A percentile compares a stretch with the other conserved stretches of the same genome.
Conservation (phyloP, 1,284 basidiomycete genomes). For the Cystobasidiaceae sp. region DNA sequence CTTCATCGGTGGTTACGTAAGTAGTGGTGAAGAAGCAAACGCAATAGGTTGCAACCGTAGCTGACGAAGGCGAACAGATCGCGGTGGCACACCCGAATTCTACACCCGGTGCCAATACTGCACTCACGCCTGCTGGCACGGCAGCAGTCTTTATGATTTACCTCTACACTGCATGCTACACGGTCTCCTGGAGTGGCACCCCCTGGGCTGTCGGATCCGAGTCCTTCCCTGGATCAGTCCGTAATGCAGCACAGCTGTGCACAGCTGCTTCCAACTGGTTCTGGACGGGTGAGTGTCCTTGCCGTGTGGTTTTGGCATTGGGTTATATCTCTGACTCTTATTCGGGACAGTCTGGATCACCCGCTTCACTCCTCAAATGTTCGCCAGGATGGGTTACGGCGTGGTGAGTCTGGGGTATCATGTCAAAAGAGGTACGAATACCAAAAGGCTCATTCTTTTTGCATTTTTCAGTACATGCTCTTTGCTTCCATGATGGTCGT, state of each 20-base stretch:
- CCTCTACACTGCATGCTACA: slow-evolving; percentile 40
- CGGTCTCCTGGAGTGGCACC: slow-evolving; percentile 43
- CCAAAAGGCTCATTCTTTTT: neutral
- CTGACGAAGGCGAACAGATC: slow-evolving; percentile 36
- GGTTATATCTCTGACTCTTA: neutral
- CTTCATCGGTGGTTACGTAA: slow-evolving; percentile 44
- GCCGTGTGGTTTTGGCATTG: neutral
- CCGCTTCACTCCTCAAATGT: slow-evolving; percentile 43
- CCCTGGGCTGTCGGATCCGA: slow-evolving; percentile 48
- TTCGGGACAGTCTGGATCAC: slow-evolving; percentile 32
- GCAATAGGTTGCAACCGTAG: neutral
- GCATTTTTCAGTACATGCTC: slow-evolving; percentile 44
- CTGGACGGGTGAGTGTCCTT: slow-evolving; percentile 18
- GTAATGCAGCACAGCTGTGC: slow-evolving; percentile 45
- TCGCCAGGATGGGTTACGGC: slow-evolving; percentile 41
- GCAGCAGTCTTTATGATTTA: slow-evolving; percentile 46
- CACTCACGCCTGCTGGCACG: slow-evolving; percentile 41
- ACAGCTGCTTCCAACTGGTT: slow-evolving; percentile 48
- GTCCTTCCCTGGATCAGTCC: slow-evolving; percentile 46
- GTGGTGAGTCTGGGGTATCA: slow-evolving; percentile 32
- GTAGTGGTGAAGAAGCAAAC: neutral
- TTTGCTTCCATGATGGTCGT: slow-evolving; percentile 45
- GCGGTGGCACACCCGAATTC: slow-evolving; percentile 36
- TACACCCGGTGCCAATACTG: slow-evolving; percentile 23
- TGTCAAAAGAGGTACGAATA: slow-evolving; percentile 24